These are phyloP conservation scores for Luzula sylvatica DNA, from an alignment of 176 grass and related monocot genomes.

Conservation along the genomic window DNA sequence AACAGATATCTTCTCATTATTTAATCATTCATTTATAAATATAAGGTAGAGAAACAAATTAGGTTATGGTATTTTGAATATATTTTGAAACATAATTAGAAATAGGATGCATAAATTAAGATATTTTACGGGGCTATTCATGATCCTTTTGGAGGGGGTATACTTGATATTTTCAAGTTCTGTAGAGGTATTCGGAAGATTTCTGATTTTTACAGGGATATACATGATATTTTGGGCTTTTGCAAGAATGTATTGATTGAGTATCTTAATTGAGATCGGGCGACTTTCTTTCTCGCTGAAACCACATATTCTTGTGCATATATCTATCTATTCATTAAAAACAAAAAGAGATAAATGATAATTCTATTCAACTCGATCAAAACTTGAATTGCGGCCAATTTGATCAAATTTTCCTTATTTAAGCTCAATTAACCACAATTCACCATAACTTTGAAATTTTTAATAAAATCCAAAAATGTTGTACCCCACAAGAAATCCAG, in stretches of 20 bases:
- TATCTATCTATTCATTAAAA: constrained; percentile 33
- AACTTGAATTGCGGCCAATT: not conserved
- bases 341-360: constrained; percentile 15
- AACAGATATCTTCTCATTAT: too few relatives aligned
- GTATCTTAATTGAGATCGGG: constrained; percentile 83
- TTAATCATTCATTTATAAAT: too few relatives aligned
- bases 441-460: too few relatives aligned
- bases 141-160: too few relatives aligned
- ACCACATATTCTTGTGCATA: constrained; percentile 44
- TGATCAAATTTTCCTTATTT: constrained; percentile 1
- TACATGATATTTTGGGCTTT: not conserved
- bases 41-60: too few relatives aligned
- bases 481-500: constrained; percentile 68
- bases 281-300: constrained; percentile 60
- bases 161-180: too few relatives aligned
- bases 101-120: too few relatives aligned
- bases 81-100: too few relatives aligned
- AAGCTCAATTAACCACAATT: not conserved
- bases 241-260: not conserved
- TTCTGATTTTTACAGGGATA: too few relatives aligned
- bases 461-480: not conserved
- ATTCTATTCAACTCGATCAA: not conserved
- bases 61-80: too few relatives aligned
- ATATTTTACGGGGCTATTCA: too few relatives aligned
- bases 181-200: too few relatives aligned